Evolutionary conservation across 305 asterid genomes (phyloP).

Genomic region (Withania somnifera): DNA sequence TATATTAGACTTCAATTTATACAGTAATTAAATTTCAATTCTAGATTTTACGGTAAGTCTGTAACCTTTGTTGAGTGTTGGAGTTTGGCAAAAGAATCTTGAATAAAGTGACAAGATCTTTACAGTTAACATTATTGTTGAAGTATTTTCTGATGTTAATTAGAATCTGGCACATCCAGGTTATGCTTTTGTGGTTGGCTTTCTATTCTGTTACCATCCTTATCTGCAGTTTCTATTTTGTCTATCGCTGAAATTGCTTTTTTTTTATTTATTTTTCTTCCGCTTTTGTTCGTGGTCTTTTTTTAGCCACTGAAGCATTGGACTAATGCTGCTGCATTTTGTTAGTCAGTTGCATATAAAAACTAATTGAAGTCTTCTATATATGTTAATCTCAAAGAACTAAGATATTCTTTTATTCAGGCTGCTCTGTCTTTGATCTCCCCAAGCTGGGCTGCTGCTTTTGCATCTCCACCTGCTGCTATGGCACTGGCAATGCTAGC

Average conservation of each 20-base stretch:
- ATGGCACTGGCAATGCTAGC: constrained; percentile 98
- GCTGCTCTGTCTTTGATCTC: constrained; percentile 96
- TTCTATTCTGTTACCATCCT: not conserved
- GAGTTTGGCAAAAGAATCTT: not conserved
- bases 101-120: not conserved
- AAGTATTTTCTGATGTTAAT: not conserved
- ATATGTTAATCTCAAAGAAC: not conserved
- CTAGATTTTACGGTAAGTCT: not conserved
- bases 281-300: not conserved
- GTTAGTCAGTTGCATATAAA: not conserved
- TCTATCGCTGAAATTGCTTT: not conserved
- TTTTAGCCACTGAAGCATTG: not conserved
- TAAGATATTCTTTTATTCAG: constrained; percentile 27
- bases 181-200: not conserved
- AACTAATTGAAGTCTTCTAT: not conserved
- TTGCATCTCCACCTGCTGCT: constrained; percentile 99
- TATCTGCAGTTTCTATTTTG: not conserved
- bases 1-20: not conserved
- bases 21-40: not conserved
- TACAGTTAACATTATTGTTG: not conserved
- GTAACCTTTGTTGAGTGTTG: not conserved
- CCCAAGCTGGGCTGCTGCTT: constrained; percentile 99
- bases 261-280: not conserved
- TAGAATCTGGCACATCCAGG: not conserved
- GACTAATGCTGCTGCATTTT: not conserved